These are phyloP conservation scores for Colletotrichum shisoi DNA, from an alignment of 2,329 filamentous ascomycete genomes.

Conservation along the genomic window DNA sequence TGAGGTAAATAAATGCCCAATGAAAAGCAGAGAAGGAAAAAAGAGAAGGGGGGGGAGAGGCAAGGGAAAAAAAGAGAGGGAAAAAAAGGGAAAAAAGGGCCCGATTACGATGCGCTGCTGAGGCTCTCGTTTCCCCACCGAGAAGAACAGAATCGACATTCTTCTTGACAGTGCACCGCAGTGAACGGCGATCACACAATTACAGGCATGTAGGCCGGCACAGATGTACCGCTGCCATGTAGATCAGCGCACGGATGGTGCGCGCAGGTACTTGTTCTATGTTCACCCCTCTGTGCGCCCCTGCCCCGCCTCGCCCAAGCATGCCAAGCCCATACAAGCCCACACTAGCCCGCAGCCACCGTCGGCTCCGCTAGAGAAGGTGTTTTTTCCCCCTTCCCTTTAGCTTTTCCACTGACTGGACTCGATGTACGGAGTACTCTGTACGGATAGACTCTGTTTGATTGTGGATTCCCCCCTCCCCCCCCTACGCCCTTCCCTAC, in stretches of 20 bases:
- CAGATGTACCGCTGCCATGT: too few species aligned
- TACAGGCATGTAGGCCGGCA: too few species aligned
- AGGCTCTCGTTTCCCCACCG: constrained; percentile 4
- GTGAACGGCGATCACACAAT: too few species aligned
- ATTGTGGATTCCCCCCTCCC: neutral
- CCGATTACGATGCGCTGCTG: constrained; percentile 24
- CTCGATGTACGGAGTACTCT: too few species aligned
- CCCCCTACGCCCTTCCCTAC: too few species aligned
- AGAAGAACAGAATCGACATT: neutral
- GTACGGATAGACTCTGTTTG: neutral
- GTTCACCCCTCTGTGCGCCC: too few species aligned
- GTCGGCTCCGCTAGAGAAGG: constrained; percentile 30
- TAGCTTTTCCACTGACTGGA: constrained; percentile 8
- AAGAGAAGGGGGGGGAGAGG: neutral
- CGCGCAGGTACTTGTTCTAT: too few species aligned
- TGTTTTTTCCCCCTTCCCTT: neutral
- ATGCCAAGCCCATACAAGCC: constrained; percentile 5
- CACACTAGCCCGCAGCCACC: constrained; percentile 18
- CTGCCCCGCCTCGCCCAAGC: neutral
- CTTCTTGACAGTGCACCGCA: neutral
- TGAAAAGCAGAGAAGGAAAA: neutral
- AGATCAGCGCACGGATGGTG: too few species aligned
- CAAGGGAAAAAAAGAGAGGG: neutral
- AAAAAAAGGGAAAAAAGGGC: constrained; percentile 3
- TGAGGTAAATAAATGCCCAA: too few species aligned